Evolutionary conservation across 352 stramenopile genomes (phyloP), one percentile per base, ranked within the genome.

Genomic region (Thraustotheca clavata): DNA sequence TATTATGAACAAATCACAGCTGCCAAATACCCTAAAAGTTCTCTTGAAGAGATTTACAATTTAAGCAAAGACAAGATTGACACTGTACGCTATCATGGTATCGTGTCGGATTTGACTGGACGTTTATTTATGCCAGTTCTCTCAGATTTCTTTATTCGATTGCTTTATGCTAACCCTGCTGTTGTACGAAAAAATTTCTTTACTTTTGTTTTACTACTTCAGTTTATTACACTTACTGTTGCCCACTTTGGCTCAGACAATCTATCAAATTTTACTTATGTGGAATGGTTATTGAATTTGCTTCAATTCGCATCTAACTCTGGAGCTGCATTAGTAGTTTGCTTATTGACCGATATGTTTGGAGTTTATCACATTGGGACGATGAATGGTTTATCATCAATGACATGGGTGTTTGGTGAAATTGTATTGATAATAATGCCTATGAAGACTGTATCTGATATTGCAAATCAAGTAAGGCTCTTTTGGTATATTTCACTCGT

Each of bases 111-210:
- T 62, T 12, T 12, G 4, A 27, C 1, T 29, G 40, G 20, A 32
- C 18, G 31, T 31, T 67, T 24, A 11, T 60, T 12, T 36, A 14
- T 4, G n/a, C 43, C 59, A 11, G 4, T 67, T 14, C 14, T 48
- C 11, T 62, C 59, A 12, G 55, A 62, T 27, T 12, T 55, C 8
- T 16, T 62, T 27, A 62, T 62, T 55, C 55, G 55, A 20, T n/a
- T 62, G 6, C 41, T 54, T 16, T 62, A 62, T 29, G 38, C 55
- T 34, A 62, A 62, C 55, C 55, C 55, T 9, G 55, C 55, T 16
- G 49, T 33, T 31, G 34, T 41, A 39, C 55, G 55, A 5, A 62
- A 62, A 41, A 29, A 31, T n/a, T 16, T 62, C 7, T 62, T 62
- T 24, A 24, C 24, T 6, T 20, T n/a, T 12, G 6, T 62, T 27